Evolutionary conservation across 2,329 filamentous ascomycete genomes (phyloP).

Genomic region (Neopestalotiopsis clavispora): DNA sequence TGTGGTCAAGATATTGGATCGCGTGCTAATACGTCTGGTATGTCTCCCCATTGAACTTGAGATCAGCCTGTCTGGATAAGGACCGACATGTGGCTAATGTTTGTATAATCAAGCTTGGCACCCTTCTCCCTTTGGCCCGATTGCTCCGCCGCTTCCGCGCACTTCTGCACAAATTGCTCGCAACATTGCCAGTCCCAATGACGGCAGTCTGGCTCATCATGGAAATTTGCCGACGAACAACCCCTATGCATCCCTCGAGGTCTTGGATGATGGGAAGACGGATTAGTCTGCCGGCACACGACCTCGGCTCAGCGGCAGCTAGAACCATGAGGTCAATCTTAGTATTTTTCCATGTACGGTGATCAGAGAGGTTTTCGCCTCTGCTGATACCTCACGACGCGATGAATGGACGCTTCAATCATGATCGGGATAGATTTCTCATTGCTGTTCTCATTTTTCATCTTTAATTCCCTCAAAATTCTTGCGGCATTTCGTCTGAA

Average conservation of each 20-base stretch:
- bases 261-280: slow-evolving; percentile 23
- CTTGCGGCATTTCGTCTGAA: no score
- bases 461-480: no score
- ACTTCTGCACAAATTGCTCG: neutral
- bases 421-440: no score
- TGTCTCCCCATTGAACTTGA: slow-evolving; percentile 2
- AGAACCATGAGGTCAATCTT: no score
- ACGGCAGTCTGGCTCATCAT: neutral
- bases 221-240: slow-evolving; percentile 25
- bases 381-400: no score
- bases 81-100: neutral
- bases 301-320: neutral
- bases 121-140: slow-evolving; percentile 37
- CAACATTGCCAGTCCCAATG: neutral
- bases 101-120: slow-evolving; percentile 23
- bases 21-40: neutral
- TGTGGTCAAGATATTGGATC: neutral
- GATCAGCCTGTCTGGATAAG: neutral
- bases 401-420: no score
- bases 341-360: neutral
- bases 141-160: slow-evolving; percentile 32
- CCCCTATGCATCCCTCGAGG: slow-evolving; percentile 32
- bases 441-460: neutral
- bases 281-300: neutral
- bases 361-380: no score